phyloP scores from a whole-genome alignment of 495 filamentous ascomycete genomes.

The Zalerion maritima region DNA sequence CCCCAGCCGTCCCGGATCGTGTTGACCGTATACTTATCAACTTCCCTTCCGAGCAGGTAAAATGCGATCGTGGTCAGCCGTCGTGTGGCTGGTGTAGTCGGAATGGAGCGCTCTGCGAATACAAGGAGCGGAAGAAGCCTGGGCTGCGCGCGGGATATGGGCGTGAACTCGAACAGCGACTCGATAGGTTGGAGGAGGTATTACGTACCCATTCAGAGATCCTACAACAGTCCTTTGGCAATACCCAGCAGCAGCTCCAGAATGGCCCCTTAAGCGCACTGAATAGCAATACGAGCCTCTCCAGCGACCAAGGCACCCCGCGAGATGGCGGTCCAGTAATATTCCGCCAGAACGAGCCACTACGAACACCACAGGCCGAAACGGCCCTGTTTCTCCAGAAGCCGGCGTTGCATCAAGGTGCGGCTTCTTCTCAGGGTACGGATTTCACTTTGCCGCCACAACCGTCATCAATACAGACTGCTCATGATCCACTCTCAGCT shows the following conservation, averaged over 20 bases:
- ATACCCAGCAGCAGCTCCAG: constrained; percentile 14
- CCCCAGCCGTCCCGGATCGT: constrained; percentile 2
- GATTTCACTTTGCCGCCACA: constrained; percentile 22
- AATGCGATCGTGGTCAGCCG: constrained; percentile 71
- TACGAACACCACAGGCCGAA: constrained; percentile 41
- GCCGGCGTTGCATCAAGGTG: constrained; percentile 29
- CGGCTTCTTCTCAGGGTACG: constrained; percentile 12
- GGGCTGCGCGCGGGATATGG: constrained; percentile 76
- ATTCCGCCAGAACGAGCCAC: constrained; percentile 23
- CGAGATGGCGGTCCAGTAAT: constrained; percentile 22
- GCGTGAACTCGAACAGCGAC: constrained; percentile 68
- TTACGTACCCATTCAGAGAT: constrained; percentile 35
- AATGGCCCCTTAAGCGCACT: constrained; percentile 34
- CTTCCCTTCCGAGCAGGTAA: constrained; percentile 32
- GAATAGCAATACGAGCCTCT: constrained; percentile 25
- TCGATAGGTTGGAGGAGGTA: constrained; percentile 42
- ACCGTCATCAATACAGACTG: constrained; percentile 14
- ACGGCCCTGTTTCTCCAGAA: constrained; percentile 49
- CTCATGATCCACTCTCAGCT: constrained; percentile 19
- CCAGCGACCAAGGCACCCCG: constrained; percentile 33
- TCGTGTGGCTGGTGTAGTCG: constrained; percentile 79
- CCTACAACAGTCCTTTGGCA: constrained; percentile 20
- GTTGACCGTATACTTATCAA: not conserved
- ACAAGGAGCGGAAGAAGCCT: constrained; percentile 76
- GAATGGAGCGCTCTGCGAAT: constrained; percentile 64